Conservation (phyloP, 2,329 filamentous ascomycete genomes). For the Sporothrix schenckii region DNA sequence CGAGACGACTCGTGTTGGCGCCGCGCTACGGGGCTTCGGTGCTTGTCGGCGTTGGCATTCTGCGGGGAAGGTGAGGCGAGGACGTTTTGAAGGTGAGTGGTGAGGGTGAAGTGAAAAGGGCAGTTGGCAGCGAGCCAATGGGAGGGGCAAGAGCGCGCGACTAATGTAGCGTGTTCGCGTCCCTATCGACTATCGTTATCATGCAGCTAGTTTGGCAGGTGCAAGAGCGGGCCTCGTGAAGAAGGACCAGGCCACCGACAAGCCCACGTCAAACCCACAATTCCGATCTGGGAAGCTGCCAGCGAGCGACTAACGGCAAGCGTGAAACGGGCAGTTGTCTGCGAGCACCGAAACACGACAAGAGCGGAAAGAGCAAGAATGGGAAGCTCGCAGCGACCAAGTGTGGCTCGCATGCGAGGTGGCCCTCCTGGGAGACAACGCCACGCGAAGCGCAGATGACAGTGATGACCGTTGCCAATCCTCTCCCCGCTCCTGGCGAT, state of each 20-base stretch:
- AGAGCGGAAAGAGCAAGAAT: background rate
- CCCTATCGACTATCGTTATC: background rate
- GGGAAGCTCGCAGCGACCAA: conserved; percentile 6
- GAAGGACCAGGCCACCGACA: background rate
- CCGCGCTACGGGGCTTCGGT: no score
- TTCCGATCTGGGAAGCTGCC: background rate
- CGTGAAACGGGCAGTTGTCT: background rate
- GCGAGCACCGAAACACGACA: background rate
- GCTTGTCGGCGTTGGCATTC: no score
- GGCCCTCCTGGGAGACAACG: background rate
- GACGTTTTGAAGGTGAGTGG: background rate
- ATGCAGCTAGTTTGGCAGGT: background rate
- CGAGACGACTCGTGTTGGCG: no score
- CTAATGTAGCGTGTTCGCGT: background rate
- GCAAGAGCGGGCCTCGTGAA: background rate
- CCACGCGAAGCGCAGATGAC: background rate
- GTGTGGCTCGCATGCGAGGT: background rate
- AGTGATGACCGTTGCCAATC: background rate
- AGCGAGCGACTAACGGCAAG: background rate
- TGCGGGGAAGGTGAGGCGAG: background rate
- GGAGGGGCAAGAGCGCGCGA: background rate
- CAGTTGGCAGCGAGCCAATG: conserved; percentile 15
- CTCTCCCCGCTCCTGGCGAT: no score
- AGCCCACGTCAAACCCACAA: background rate
- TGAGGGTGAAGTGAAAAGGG: background rate